Base-by-base conservation (phyloP, 345 rosid species). In the Eucalyptus coolabah region DNA sequence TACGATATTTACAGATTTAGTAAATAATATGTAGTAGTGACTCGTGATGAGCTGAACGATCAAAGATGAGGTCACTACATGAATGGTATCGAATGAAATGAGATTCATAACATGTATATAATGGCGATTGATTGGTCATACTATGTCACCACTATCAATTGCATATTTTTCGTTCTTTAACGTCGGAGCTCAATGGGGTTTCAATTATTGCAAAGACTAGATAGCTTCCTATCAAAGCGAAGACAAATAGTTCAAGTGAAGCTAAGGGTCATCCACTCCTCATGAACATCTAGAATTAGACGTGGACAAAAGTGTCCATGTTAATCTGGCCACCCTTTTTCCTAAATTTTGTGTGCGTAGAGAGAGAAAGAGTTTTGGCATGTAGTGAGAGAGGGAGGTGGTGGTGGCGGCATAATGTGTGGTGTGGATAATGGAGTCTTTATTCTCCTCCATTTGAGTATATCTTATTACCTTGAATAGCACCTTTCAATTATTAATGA, bases 61-160 rank as follows among this genome's bases (percentile, higher is more conserved):
- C 3, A n/a, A 65, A 65, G 19, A n/a, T 65, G 11, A 65, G 18
- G 9, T n/a, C 77, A 65, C 6, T n/a, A 15, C 10, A 65, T 1
- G 10, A 8, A n/a, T n/a, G 4, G 10, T 12, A 15, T 60, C 2
- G 2, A 28, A 32, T n/a, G 77, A 65, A n/a, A 65, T n/a, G 40
- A 65, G 37, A 65, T 65, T n/a, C 77, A n/a, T 65, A 65, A n/a
- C 40, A 65, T 14, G 37, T 6, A 10, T 7, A n/a, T 11, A 15
- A 32, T 65, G 77, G 11, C 19, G 21, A 65, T 65, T 65, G 77
- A 65, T 65, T 14, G 3, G 32, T 65, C 77, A n/a, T 8, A 7
- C 6, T 17, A 65, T 2, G 10, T 15, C 40, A 65, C 18, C 10
- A 16, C 6, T 15, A 32, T n/a, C 2, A 0, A 0, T n/a, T 14